phyloP scores from a whole-genome alignment of 2,329 filamentous ascomycete species.

The Thielaviopsis punctulata region DNA sequence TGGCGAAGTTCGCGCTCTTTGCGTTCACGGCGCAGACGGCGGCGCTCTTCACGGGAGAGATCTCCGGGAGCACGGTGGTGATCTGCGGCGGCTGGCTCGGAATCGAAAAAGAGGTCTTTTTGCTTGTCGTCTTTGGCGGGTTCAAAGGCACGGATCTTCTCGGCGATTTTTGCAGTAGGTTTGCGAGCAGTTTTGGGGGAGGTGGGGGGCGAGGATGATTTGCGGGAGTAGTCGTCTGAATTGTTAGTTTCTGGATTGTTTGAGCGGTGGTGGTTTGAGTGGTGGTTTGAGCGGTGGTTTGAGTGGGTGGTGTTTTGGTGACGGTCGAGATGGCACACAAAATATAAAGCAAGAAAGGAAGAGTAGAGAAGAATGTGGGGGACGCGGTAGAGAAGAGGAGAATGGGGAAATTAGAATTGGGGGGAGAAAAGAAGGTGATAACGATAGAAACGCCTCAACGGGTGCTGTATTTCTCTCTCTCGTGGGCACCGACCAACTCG shows the following conservation, averaged over 20 bases:
- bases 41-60: slow-evolving; percentile 9
- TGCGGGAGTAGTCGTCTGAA: slow-evolving; percentile 5
- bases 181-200: slow-evolving; percentile 2
- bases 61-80: slow-evolving; percentile 1
- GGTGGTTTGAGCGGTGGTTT: neutral
- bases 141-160: slow-evolving; percentile 41
- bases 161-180: slow-evolving; percentile 32
- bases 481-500: too few relatives aligned
- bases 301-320: too few relatives aligned
- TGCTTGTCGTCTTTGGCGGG: slow-evolving; percentile 23
- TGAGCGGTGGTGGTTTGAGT: neutral
- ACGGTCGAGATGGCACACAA: too few relatives aligned
- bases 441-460: slow-evolving; percentile 5
- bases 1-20: slow-evolving; percentile 3
- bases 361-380: too few relatives aligned
- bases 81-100: neutral
- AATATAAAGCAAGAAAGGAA: too few relatives aligned
- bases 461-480: too few relatives aligned
- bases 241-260: neutral
- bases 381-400: too few relatives aligned
- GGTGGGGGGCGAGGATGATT: slow-evolving; percentile 3
- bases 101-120: slow-evolving; percentile 11
- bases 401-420: too few relatives aligned
- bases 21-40: slow-evolving; percentile 9
- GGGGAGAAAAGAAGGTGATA: neutral